Evolutionary conservation across 306 rosid species (phyloP).

Genomic region (Trifolium pratense): DNA sequence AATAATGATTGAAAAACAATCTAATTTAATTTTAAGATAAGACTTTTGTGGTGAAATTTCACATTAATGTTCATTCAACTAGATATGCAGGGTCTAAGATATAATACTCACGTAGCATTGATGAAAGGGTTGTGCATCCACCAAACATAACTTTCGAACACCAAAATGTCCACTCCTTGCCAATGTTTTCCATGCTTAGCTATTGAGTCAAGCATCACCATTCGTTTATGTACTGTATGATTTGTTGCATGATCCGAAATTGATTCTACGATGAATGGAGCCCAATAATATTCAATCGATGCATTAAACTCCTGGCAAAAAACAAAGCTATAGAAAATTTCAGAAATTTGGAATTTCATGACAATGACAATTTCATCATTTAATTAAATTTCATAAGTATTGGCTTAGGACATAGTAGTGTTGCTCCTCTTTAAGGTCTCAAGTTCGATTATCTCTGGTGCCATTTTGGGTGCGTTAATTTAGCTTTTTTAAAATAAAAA

Average conservation of each 20-base stretch:
- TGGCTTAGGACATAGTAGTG: no score
- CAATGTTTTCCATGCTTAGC: conserved; percentile 80
- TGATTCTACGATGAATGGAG: conserved; percentile 88
- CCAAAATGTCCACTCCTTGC: conserved; percentile 83
- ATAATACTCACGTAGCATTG: conserved; percentile 71
- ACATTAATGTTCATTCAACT: neutral
- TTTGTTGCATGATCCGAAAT: conserved; percentile 92
- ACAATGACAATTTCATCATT: neutral
- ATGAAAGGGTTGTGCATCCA: conserved; percentile 82
- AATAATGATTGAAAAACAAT: no score
- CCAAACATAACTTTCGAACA: conserved; percentile 95
- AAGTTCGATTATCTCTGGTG: no score
- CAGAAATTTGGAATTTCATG: conserved; percentile 6
- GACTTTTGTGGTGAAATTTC: no score
- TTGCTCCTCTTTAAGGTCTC: no score
- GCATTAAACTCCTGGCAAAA: conserved; percentile 70
- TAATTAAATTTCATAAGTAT: neutral
- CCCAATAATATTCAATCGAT: conserved; percentile 90
- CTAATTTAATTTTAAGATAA: no score
- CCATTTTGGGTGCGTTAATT: no score
- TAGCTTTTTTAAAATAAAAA: no score
- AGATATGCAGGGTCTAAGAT: neutral
- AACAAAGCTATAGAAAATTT: conserved; percentile 24
- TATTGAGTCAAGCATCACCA: conserved; percentile 79
- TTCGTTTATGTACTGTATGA: conserved; percentile 70